These are phyloP conservation scores for Scedosporium boydii DNA, from an alignment of 2,329 filamentous ascomycete species.

Conservation along the genomic window DNA sequence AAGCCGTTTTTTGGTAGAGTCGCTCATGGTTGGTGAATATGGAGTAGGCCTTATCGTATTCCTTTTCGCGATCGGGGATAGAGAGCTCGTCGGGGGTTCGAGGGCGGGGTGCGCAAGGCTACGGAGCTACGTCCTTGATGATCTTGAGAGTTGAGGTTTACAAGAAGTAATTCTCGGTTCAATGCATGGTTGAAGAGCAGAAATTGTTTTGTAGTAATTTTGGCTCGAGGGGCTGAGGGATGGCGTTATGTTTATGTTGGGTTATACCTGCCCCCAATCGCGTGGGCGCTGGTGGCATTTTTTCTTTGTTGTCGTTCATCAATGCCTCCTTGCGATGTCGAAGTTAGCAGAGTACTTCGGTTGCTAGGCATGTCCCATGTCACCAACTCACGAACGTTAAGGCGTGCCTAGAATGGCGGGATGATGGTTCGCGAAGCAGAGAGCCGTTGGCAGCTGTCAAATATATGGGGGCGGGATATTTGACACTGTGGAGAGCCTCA, in stretches of 20 bases:
- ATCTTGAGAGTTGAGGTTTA: too few species aligned
- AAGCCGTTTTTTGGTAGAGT: constrained; percentile 24
- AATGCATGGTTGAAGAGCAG: too few species aligned
- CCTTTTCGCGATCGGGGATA: not conserved
- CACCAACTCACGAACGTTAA: not conserved
- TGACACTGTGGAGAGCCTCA: not conserved
- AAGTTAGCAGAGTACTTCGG: constrained; percentile 4
- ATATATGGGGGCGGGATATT: too few species aligned
- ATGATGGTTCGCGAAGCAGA: not conserved
- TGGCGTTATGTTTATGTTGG: too few species aligned
- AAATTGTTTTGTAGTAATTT: too few species aligned
- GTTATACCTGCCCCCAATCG: too few species aligned
- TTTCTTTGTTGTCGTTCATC: not conserved
- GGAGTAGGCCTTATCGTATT: not conserved
- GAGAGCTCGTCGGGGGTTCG: not conserved
- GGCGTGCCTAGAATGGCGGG: not conserved
- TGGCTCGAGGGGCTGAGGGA: too few species aligned
- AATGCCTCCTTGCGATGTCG: not conserved
- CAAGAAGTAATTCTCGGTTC: too few species aligned
- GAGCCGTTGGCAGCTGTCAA: too few species aligned
- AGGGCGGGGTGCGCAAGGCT: not conserved
- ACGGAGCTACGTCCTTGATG: too few species aligned
- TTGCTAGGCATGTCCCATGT: not conserved
- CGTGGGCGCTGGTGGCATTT: not conserved
- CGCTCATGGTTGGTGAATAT: not conserved